Percentiles rank a stretch among this genome's conserved stretches.
These are phyloP conservation scores for Ogataea naganishii DNA, from an alignment of 805 yeast species.

Conservation along the genomic window DNA sequence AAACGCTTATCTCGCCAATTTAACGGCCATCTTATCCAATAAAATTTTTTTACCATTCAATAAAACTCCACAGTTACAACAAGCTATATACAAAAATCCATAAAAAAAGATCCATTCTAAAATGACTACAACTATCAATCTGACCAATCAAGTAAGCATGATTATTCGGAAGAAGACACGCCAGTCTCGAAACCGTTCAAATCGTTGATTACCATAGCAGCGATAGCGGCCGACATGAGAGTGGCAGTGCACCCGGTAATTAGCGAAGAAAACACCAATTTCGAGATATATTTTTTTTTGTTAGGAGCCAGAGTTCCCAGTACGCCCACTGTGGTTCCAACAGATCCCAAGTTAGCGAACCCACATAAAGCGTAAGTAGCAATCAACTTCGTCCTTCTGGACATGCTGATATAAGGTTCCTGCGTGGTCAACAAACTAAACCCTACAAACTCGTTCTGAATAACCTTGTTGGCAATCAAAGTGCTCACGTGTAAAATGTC, in stretches of 20 bases:
- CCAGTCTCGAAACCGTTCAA: conserved; percentile 20
- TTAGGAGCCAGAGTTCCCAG: conserved; percentile 46
- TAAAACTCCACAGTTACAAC: too few relatives aligned
- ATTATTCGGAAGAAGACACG: conserved; percentile 24
- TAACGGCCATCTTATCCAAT: too few relatives aligned
- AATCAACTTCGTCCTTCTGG: conserved; percentile 42
- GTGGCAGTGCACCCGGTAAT: conserved; percentile 47
- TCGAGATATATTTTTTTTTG: conserved; percentile 37
- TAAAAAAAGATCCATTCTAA: too few relatives aligned
- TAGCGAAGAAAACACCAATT: conserved; percentile 38
- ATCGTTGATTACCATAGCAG: conserved; percentile 55
- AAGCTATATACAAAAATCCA: too few relatives aligned
- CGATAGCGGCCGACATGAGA: conserved; percentile 33
- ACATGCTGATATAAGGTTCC: conserved; percentile 20
- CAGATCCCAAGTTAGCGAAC: conserved; percentile 52
- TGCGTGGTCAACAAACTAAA: conserved; percentile 28
- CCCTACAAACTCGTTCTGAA: conserved; percentile 57
- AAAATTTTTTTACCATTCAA: too few relatives aligned
- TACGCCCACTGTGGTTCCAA: conserved; percentile 56
- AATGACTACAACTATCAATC: conserved; percentile 48
- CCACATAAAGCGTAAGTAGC: conserved; percentile 60
- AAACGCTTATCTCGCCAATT: too few relatives aligned
- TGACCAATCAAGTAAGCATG: conserved; percentile 28
- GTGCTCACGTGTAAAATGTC: conserved; percentile 43
- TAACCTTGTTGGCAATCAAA: conserved; percentile 47